phyloP scores from a whole-genome alignment of 768 basidiomycete species.

The Trametes sanguinea region DNA sequence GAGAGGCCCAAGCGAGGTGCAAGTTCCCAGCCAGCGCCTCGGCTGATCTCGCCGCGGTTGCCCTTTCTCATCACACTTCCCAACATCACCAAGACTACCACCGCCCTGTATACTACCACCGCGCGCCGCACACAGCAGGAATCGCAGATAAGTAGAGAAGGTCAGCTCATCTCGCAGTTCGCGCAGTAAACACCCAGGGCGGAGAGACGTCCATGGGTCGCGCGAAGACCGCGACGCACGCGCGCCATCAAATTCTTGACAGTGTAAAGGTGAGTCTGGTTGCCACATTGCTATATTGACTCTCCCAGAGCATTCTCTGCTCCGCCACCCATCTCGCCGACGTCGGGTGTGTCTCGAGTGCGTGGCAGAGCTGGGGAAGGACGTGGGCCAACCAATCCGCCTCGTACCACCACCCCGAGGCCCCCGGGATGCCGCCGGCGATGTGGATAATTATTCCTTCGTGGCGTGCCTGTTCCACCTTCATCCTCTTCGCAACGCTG shows the following conservation, averaged over 20 bases:
- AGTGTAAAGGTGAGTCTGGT: conserved; percentile 9
- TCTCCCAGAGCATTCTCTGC: background rate
- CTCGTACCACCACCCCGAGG: background rate
- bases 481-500: background rate
- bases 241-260: conserved; percentile 17
- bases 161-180: background rate
- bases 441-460: background rate
- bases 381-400: background rate
- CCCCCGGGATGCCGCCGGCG: background rate
- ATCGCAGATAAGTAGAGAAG: background rate
- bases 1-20: background rate
- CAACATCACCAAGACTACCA: conserved; percentile 19
- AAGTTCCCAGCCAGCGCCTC: conserved; percentile 18
- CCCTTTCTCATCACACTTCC: conserved; percentile 15
- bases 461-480: background rate
- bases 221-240: background rate
- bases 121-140: background rate
- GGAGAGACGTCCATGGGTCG: no score
- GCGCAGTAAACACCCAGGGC: background rate
- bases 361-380: conserved; percentile 6
- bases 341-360: background rate
- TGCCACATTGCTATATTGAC: background rate
- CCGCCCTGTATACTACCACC: background rate
- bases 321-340: background rate
- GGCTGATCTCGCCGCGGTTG: background rate